These are phyloP conservation scores for Fusarium nematophilum DNA, from an alignment of 2,329 filamentous ascomycete genomes.

Conservation along the genomic window DNA sequence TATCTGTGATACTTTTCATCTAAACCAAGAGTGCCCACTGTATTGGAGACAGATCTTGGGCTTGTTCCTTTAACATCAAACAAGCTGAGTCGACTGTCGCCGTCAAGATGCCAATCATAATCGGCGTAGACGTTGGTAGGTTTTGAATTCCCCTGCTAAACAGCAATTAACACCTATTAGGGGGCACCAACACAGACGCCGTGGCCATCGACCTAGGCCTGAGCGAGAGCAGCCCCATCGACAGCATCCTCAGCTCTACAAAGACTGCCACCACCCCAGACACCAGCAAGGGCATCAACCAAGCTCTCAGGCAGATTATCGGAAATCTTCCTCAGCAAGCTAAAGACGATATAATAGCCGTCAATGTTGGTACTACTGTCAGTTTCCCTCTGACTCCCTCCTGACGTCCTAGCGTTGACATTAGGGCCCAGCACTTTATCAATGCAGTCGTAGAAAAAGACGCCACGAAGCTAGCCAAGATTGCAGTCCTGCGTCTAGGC, in stretches of 20 bases:
- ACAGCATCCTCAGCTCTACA: constrained; percentile 6
- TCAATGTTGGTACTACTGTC: constrained; percentile 17
- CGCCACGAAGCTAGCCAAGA: constrained; percentile 51
- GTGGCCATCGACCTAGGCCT: constrained; percentile 10
- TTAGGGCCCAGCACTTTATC: constrained; percentile 59
- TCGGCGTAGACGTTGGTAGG: constrained; percentile 23
- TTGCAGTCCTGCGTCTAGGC: constrained; percentile 58
- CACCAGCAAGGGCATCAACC: not conserved
- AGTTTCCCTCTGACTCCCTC: not conserved
- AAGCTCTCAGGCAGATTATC: constrained; percentile 3
- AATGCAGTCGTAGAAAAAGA: constrained; percentile 59
- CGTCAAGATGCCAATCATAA: constrained; percentile 17
- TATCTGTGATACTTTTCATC: too few species aligned
- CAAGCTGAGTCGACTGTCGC: too few species aligned
- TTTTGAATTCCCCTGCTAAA: rapidly evolving
- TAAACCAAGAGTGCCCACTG: too few species aligned
- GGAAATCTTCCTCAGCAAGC: not conserved
- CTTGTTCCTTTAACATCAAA: too few species aligned
- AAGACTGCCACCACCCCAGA: constrained; percentile 12
- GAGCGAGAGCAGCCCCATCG: not conserved
- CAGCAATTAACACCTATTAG: not conserved
- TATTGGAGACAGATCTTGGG: too few species aligned
- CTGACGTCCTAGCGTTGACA: too few species aligned
- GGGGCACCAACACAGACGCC: constrained; percentile 18
- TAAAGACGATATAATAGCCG: constrained; percentile 5